phyloP scores from a whole-genome alignment of 2,329 filamentous ascomycete species.

The Talaromyces sp. region DNA sequence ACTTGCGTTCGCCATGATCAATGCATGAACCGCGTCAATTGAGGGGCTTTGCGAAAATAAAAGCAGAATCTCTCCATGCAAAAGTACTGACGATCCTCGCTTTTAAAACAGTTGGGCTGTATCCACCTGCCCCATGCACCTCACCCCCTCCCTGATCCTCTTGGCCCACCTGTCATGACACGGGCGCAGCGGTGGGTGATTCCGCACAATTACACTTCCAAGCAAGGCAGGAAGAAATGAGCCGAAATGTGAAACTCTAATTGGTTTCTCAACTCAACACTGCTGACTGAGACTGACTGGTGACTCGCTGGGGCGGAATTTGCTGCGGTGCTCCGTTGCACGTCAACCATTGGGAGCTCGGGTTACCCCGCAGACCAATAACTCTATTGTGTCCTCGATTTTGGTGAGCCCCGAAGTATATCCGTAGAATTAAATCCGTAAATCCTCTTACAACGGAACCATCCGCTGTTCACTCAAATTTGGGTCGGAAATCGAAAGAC shows the following conservation, averaged over 20 bases:
- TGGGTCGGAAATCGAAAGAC: too few species aligned
- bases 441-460: too few species aligned
- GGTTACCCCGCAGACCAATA: too few species aligned
- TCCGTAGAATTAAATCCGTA: too few species aligned
- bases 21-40: background rate
- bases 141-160: background rate
- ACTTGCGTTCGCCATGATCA: conserved; percentile 18
- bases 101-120: background rate
- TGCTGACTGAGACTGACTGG: background rate
- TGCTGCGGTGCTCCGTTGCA: too few species aligned
- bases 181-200: background rate
- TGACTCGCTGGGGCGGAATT: too few species aligned
- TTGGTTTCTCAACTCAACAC: background rate
- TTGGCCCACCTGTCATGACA: background rate
- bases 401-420: too few species aligned
- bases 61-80: too few species aligned
- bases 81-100: background rate
- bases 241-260: background rate
- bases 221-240: background rate
- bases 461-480: too few species aligned
- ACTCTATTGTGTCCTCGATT: too few species aligned
- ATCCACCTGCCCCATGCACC: background rate
- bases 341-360: background rate
- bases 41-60: background rate
- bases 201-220: background rate